Conservation (phyloP, 2,329 filamentous ascomycete species). For the Apiospora kogelbergensis region DNA sequence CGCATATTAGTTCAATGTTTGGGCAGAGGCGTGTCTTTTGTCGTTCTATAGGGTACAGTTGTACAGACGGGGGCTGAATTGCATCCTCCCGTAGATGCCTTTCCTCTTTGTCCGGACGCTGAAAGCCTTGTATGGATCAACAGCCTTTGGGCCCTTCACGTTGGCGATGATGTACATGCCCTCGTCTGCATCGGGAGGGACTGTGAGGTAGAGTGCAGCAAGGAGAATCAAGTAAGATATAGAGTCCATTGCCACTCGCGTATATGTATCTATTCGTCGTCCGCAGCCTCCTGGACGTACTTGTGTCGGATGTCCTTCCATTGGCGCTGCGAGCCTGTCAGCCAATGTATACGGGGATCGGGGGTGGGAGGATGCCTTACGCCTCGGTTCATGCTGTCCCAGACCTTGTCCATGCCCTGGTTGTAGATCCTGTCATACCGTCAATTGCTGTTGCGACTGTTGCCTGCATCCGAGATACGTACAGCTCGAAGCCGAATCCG, state of each 20-base stretch:
- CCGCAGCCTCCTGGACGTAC: constrained; percentile 74
- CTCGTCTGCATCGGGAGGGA: too few species aligned
- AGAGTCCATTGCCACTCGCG: too few species aligned
- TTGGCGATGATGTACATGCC: too few species aligned
- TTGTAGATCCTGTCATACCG: constrained; percentile 71
- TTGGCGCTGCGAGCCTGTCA: constrained; percentile 71
- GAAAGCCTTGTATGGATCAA: too few species aligned
- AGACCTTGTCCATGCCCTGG: constrained; percentile 76
- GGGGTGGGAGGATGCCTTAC: constrained; percentile 58
- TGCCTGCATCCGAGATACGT: constrained; percentile 39
- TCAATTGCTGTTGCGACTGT: constrained; percentile 28
- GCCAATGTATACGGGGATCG: constrained; percentile 18
- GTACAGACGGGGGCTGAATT: constrained; percentile 17
- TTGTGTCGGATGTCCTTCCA: constrained; percentile 98
- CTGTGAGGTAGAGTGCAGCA: too few species aligned
- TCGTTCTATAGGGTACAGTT: constrained; percentile 26
- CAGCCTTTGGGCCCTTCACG: too few species aligned
- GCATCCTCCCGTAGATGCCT: constrained; percentile 3
- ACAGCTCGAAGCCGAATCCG: constrained; percentile 95
- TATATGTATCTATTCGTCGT: constrained; percentile 51
- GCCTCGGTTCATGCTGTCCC: constrained; percentile 88
- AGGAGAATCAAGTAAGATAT: too few species aligned
- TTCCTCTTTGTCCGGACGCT: constrained; percentile 2
- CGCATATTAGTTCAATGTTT: neutral
- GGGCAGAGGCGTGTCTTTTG: constrained; percentile 8